A percentile compares a stretch with the other conserved stretches of the same genome.
Conservation (phyloP, 2,329 filamentous ascomycete genomes). For the Alternaria brassicae region DNA sequence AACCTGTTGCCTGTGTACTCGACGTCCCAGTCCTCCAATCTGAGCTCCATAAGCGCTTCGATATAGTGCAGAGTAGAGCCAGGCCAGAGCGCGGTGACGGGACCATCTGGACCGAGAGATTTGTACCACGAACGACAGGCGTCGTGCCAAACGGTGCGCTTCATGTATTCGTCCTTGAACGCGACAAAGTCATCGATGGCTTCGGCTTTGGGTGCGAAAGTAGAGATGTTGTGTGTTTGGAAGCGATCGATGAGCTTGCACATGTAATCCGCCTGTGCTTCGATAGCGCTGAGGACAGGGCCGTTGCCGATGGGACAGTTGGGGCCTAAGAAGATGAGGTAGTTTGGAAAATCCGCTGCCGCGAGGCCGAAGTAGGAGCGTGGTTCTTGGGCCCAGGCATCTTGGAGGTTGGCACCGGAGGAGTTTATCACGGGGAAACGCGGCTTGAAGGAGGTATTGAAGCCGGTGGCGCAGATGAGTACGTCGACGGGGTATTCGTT, state of each 20-base stretch:
- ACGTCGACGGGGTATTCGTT: conserved; percentile 47
- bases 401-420: conserved; percentile 52
- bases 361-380: conserved; percentile 57
- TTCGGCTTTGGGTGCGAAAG: conserved; percentile 54
- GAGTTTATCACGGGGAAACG: conserved; percentile 55
- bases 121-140: conserved; percentile 57
- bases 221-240: conserved; percentile 57
- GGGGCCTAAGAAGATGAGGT: conserved; percentile 52
- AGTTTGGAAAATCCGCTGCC: conserved; percentile 58
- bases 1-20: conserved; percentile 49
- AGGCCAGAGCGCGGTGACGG: conserved; percentile 54
- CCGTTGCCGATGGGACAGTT: conserved; percentile 55
- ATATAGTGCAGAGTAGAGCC: conserved; percentile 60
- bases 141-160: conserved; percentile 56
- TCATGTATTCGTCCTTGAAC: conserved; percentile 56
- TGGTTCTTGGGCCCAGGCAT: conserved; percentile 53
- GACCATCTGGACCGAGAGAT: conserved; percentile 40
- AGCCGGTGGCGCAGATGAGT: conserved; percentile 49
- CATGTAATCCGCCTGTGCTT: conserved; percentile 60
- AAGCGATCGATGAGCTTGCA: conserved; percentile 59
- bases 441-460: conserved; percentile 52
- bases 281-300: conserved; percentile 53
- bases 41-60: conserved; percentile 55
- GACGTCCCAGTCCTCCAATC: conserved; percentile 58
- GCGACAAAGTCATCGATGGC: conserved; percentile 60